Evolutionary conservation across 768 basidiomycete species (phyloP).

Genomic region (Suillus lakei): DNA sequence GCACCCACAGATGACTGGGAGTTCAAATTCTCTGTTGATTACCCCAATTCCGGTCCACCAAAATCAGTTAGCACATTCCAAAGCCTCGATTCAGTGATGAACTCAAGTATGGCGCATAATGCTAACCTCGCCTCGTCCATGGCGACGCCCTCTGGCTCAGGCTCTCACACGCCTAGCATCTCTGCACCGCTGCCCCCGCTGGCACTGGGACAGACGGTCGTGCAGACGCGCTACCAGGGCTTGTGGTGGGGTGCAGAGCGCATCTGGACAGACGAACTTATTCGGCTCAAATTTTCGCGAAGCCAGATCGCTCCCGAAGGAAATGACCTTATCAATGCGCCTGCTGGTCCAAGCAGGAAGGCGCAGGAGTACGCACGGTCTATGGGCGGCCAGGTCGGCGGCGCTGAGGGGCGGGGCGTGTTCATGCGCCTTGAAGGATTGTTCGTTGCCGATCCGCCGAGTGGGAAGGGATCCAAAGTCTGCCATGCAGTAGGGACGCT

Average conservation of each 20-base stretch:
- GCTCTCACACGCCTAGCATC: slow-evolving; percentile 13
- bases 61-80: slow-evolving; percentile 16
- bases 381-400: slow-evolving; percentile 36
- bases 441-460: slow-evolving; percentile 60
- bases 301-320: slow-evolving; percentile 71
- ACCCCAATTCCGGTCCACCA: slow-evolving; percentile 2
- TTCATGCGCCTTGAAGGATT: slow-evolving; percentile 75
- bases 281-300: slow-evolving; percentile 75
- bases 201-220: slow-evolving; percentile 35
- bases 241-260: slow-evolving; percentile 91
- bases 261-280: slow-evolving; percentile 86
- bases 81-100: slow-evolving; percentile 51
- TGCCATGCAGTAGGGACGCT: slow-evolving; percentile 74
- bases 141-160: slow-evolving; percentile 6
- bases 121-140: slow-evolving; percentile 26
- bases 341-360: slow-evolving; percentile 57
- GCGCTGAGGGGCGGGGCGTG: slow-evolving; percentile 64
- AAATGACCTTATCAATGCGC: slow-evolving; percentile 58
- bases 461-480: slow-evolving; percentile 52
- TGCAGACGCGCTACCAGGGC: slow-evolving; percentile 72
- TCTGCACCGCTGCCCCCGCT: slow-evolving; percentile 24
- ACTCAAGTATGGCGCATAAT: slow-evolving; percentile 50
- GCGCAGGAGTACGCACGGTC: slow-evolving; percentile 32
- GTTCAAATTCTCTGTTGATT: slow-evolving; percentile 46
- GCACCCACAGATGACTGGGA: slow-evolving; percentile 76